These are phyloP conservation scores for Cydonia oblonga DNA, from an alignment of 331 rosid species.

Conservation along the genomic window DNA sequence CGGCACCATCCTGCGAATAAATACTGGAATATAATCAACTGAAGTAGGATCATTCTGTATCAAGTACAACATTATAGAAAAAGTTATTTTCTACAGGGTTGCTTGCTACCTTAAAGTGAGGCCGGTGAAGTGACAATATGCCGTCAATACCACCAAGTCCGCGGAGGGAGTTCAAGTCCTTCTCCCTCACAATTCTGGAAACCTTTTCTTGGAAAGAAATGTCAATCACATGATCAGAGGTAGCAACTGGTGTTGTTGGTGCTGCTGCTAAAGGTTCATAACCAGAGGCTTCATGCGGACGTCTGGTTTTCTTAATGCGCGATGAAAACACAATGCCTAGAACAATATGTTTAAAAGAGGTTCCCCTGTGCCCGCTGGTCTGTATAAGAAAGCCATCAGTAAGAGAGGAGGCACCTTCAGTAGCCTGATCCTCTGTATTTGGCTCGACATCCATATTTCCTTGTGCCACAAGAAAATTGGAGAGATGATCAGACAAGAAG, in stretches of 20 bases:
- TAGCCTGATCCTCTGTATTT: not conserved
- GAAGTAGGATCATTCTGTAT: not conserved
- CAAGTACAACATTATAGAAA: not conserved
- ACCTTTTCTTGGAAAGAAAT: not conserved
- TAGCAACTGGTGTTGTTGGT: not conserved
- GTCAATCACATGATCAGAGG: not conserved
- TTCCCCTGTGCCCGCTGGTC: not conserved
- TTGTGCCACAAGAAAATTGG: not conserved
- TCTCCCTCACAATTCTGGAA: conserved; percentile 23
- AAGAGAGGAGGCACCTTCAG: not conserved
- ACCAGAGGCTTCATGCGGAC: not conserved
- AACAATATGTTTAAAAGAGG: not conserved
- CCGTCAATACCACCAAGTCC: conserved; percentile 24
- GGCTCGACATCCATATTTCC: not conserved
- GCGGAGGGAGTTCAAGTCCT: conserved; percentile 13
- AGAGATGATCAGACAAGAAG: not conserved
- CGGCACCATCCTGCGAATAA: not conserved
- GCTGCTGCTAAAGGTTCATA: not conserved
- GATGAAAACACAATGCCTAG: not conserved
- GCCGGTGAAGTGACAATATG: conserved; percentile 7
- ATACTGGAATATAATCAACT: not conserved
- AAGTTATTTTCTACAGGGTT: no score
- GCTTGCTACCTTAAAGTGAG: conserved; percentile 26
- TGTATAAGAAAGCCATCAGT: not conserved
- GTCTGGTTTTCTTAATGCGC: not conserved